Conservation (phyloP, 495 filamentous ascomycete species). For the Penicillium roqueforti region DNA sequence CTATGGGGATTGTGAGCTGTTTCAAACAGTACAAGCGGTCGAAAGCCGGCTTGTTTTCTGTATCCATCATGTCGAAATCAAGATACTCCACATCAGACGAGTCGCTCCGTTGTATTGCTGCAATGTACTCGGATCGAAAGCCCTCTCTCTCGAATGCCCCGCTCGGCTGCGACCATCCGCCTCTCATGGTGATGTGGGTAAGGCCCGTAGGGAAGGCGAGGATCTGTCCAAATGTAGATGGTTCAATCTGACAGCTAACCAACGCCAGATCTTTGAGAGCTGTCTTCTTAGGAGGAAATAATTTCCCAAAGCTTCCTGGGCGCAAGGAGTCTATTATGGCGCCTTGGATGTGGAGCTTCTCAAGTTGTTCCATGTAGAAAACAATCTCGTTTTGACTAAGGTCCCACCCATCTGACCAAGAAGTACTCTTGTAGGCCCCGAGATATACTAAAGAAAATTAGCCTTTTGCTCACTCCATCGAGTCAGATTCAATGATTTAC, state of each 20-base stretch:
- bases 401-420: no score
- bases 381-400: background rate
- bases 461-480: background rate
- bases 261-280: background rate
- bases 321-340: background rate
- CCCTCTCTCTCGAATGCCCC: no score
- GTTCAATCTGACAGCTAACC: background rate
- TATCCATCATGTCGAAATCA: background rate
- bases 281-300: background rate
- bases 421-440: no score
- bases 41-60: background rate
- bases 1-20: background rate
- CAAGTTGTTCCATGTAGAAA: background rate
- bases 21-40: background rate
- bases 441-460: background rate
- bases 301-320: background rate
- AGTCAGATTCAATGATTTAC: background rate
- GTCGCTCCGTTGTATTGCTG: background rate
- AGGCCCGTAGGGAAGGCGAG: background rate
- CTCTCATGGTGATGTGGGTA: background rate
- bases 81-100: background rate
- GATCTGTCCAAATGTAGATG: background rate
- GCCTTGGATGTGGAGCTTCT: background rate
- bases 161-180: no score
- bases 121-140: no score